A percentile compares a stretch with the other conserved stretches of the same genome.
Conservation (phyloP, 2,329 filamentous ascomycete genomes). For the Coniella vitis region DNA sequence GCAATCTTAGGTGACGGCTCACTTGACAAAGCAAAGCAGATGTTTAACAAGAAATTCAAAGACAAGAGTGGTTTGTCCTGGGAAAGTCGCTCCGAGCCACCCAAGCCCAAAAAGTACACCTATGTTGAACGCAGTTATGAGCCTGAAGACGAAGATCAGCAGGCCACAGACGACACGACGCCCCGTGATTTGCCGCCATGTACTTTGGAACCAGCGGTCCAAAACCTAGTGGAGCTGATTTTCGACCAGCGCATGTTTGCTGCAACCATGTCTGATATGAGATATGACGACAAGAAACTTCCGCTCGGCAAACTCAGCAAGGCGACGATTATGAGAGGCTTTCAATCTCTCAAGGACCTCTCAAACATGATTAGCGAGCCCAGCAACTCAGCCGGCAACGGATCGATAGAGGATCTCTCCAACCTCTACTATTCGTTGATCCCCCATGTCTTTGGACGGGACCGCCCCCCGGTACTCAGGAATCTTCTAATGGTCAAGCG, state of each 20-base stretch:
- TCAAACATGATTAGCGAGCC: slow-evolving; percentile 56
- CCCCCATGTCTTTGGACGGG: slow-evolving; percentile 72
- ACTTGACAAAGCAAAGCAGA: slow-evolving; percentile 36
- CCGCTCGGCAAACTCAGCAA: slow-evolving; percentile 82
- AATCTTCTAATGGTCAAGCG: slow-evolving; percentile 53
- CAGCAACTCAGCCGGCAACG: slow-evolving; percentile 38
- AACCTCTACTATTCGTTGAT: slow-evolving; percentile 78
- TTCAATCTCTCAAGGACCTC: slow-evolving; percentile 69
- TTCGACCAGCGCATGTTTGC: slow-evolving; percentile 73
- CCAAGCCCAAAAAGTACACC: slow-evolving; percentile 65
- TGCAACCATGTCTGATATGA: slow-evolving; percentile 57
- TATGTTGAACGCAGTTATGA: slow-evolving; percentile 77
- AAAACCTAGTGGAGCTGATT: slow-evolving; percentile 70
- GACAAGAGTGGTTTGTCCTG: slow-evolving; percentile 53
- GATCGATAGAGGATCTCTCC: slow-evolving; percentile 51
- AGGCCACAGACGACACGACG: slow-evolving; percentile 28
- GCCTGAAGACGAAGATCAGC: slow-evolving; percentile 48
- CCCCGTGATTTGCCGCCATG: slow-evolving; percentile 38
- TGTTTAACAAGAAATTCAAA: slow-evolving; percentile 57
- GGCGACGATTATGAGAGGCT: slow-evolving; percentile 66
- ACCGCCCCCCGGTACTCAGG: slow-evolving; percentile 62
- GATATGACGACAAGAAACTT: slow-evolving; percentile 69
- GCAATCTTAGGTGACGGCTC: slow-evolving; percentile 35
- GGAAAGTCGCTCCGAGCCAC: slow-evolving; percentile 41
- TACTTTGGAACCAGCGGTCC: slow-evolving; percentile 52